Evolutionary conservation across 176 grass and related monocot genomes (phyloP).

Genomic region (Juncus inflexus): DNA sequence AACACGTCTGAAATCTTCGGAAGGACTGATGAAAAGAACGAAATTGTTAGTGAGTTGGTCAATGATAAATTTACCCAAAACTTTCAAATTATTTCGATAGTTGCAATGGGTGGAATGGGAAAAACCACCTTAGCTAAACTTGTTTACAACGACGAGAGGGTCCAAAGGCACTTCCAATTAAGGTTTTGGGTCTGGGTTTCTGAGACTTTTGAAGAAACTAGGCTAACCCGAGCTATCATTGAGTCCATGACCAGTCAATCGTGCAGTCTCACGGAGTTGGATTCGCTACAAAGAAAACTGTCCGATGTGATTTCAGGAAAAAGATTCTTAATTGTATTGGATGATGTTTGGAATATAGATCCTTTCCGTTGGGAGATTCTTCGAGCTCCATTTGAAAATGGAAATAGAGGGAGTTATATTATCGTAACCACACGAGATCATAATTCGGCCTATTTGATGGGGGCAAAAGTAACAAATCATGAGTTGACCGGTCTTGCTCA

Average conservation of each 20-base stretch:
- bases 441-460: slow-evolving; percentile 1
- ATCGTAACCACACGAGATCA: slow-evolving; percentile 38
- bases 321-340: slow-evolving; percentile 42
- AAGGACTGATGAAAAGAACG: slow-evolving; percentile 1
- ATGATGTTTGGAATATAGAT: slow-evolving; percentile 49
- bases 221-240: slow-evolving; percentile 23
- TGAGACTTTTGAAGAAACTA: slow-evolving; percentile 33
- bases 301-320: slow-evolving; percentile 11
- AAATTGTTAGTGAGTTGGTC: slow-evolving; percentile 8
- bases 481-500: slow-evolving; percentile 29
- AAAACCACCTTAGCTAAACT: slow-evolving; percentile 45
- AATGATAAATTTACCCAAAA: neutral
- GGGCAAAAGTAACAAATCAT: neutral
- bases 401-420: slow-evolving; percentile 21
- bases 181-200: slow-evolving; percentile 32
- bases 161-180: slow-evolving; percentile 8
- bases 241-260: neutral
- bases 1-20: slow-evolving; percentile 1
- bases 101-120: slow-evolving; percentile 36
- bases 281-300: slow-evolving; percentile 15
- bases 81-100: slow-evolving; percentile 17
- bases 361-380: slow-evolving; percentile 28
- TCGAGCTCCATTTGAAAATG: slow-evolving; percentile 31
- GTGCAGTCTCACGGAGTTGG: neutral
- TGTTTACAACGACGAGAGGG: slow-evolving; percentile 29